These are phyloP conservation scores for Lanzia echinophila DNA, from an alignment of 2,329 filamentous ascomycete species.

Conservation along the genomic window DNA sequence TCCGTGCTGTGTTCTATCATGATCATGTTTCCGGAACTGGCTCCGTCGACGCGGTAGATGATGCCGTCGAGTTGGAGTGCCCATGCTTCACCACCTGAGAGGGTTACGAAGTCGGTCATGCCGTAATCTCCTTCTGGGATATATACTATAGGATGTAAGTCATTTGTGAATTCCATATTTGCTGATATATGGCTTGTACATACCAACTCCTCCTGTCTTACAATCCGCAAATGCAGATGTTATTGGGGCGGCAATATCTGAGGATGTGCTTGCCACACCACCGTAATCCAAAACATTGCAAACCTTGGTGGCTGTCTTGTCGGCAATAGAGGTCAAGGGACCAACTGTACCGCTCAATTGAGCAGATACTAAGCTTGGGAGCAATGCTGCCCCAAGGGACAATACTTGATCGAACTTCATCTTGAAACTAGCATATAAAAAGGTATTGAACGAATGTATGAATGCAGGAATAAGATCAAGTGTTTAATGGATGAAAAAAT, in stretches of 20 bases:
- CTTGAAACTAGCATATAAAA: background rate
- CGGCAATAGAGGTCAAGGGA: conserved; percentile 35
- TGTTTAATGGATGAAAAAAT: background rate
- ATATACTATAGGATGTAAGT: conserved; percentile 14
- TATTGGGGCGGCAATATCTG: conserved; percentile 44
- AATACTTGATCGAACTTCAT: conserved; percentile 16
- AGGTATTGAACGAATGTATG: background rate
- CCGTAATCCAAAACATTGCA: conserved; percentile 49
- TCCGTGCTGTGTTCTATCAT: conserved; percentile 42
- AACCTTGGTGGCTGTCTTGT: conserved; percentile 38
- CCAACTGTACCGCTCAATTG: conserved; percentile 39
- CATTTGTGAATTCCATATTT: background rate
- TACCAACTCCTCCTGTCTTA: conserved; percentile 40
- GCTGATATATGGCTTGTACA: background rate
- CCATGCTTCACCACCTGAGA: conserved; percentile 41
- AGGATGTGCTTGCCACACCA: conserved; percentile 43
- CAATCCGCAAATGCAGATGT: conserved; percentile 43
- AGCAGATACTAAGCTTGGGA: conserved; percentile 26
- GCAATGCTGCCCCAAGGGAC: conserved; percentile 9
- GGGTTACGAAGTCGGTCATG: conserved; percentile 42
- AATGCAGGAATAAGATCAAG: background rate
- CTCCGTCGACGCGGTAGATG: conserved; percentile 42
- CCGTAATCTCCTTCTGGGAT: conserved; percentile 36
- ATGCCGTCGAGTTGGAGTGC: conserved; percentile 47
- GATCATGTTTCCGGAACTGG: conserved; percentile 44